phyloP scores from a whole-genome alignment of 2,329 filamentous ascomycete genomes.

The Fusarium avenaceum region DNA sequence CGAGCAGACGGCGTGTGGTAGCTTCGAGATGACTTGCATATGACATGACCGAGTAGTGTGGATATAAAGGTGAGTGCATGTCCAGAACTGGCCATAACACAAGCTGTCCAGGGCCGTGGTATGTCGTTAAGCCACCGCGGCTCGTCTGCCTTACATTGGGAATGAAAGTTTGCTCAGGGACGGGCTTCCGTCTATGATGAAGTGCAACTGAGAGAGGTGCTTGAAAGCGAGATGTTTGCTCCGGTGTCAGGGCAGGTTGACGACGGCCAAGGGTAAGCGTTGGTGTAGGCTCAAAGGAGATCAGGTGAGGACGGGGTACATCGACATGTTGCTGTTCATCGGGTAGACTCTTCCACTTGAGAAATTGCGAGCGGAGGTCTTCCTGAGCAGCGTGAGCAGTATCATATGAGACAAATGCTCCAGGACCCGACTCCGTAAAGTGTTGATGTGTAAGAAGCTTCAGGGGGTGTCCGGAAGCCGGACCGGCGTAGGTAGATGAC shows the following conservation, averaged over 20 bases:
- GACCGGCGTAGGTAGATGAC: slow-evolving; percentile 22
- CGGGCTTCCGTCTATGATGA: slow-evolving; percentile 45
- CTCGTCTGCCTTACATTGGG: slow-evolving; percentile 78
- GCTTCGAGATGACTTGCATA: slow-evolving; percentile 86
- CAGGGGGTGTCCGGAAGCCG: slow-evolving; percentile 30
- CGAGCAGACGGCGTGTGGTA: slow-evolving; percentile 77
- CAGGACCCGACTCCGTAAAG: slow-evolving; percentile 41
- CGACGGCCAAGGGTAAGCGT: slow-evolving; percentile 93
- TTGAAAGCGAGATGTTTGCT: slow-evolving; percentile 61
- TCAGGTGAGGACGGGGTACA: slow-evolving; percentile 75
- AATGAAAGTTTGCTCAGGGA: slow-evolving; percentile 51
- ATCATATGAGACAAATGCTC: slow-evolving; percentile 51
- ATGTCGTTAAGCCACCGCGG: slow-evolving; percentile 93
- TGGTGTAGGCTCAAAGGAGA: slow-evolving; percentile 85
- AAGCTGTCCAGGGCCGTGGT: slow-evolving; percentile 93
- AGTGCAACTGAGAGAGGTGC: slow-evolving; percentile 56
- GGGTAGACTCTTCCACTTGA: slow-evolving; percentile 54
- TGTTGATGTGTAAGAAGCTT: slow-evolving; percentile 52
- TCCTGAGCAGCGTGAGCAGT: slow-evolving; percentile 53
- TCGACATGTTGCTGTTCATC: slow-evolving; percentile 28
- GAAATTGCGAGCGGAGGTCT: slow-evolving; percentile 51
- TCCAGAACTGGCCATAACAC: slow-evolving; percentile 95
- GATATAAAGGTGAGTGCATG: slow-evolving; percentile 71
- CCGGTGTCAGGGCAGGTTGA: slow-evolving; percentile 67
- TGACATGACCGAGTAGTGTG: slow-evolving; percentile 74